Percentiles rank a stretch among this genome's conserved stretches.
These are phyloP conservation scores for Termitomyces sp. DNA, from an alignment of 768 basidiomycete genomes.

Conservation along the genomic window DNA sequence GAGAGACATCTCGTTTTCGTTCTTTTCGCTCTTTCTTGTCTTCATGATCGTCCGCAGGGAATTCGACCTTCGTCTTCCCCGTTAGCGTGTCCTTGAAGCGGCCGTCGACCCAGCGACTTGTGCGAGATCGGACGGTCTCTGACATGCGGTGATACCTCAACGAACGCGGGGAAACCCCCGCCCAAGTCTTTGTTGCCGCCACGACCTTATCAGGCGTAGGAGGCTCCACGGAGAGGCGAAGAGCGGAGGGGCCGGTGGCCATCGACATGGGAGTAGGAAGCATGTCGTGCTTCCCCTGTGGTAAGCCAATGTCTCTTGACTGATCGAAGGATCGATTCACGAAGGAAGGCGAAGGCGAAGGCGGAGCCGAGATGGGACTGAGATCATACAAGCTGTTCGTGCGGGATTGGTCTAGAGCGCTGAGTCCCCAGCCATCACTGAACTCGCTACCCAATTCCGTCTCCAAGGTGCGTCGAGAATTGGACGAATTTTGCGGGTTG, in stretches of 20 bases:
- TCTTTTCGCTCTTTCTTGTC: background rate
- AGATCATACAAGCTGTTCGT: constrained; percentile 55
- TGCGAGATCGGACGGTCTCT: constrained; percentile 54
- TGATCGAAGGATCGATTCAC: constrained; percentile 8
- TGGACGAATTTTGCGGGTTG: constrained; percentile 8
- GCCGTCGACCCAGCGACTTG: constrained; percentile 55
- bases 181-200: constrained; percentile 6
- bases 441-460: constrained; percentile 58
- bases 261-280: constrained; percentile 15
- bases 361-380: constrained; percentile 38
- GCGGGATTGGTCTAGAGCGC: constrained; percentile 42
- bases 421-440: constrained; percentile 38
- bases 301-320: constrained; percentile 10
- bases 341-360: constrained; percentile 24
- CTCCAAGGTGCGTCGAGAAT: constrained; percentile 38
- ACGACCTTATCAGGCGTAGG: constrained; percentile 33
- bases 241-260: constrained; percentile 11
- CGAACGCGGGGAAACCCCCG: constrained; percentile 17
- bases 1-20: constrained; percentile 6
- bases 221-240: constrained; percentile 39
- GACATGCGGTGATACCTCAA: constrained; percentile 38
- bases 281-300: constrained; percentile 8
- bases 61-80: constrained; percentile 7
- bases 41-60: background rate
- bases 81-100: constrained; percentile 36